Percentiles rank a stretch among this genome's conserved stretches.
Evolutionary conservation across 768 basidiomycete species (phyloP).

Genomic region (Sarcodon sp.): DNA sequence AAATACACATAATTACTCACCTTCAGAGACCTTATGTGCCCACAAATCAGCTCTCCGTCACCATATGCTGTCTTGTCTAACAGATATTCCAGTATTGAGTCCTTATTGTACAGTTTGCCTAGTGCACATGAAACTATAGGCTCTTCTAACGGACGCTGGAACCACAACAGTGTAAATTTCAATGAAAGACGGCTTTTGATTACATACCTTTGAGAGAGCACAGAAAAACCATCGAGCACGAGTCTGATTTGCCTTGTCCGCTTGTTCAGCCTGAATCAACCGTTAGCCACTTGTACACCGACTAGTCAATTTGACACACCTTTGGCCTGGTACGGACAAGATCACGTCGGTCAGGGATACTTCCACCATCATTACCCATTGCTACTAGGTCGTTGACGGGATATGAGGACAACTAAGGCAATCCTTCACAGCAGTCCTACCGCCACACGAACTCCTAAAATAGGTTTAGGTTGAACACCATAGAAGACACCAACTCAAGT

Average conservation of each 20-base stretch:
- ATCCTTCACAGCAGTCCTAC: not conserved
- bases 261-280: slow-evolving; percentile 53
- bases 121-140: slow-evolving; percentile 87
- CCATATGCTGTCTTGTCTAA: slow-evolving; percentile 76
- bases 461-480: not conserved
- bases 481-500: not conserved
- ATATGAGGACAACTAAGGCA: not conserved
- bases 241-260: slow-evolving; percentile 83
- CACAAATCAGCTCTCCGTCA: slow-evolving; percentile 86
- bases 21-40: slow-evolving; percentile 84
- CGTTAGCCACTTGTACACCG: not conserved
- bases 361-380: slow-evolving; percentile 88
- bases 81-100: slow-evolving; percentile 83
- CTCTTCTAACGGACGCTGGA: slow-evolving; percentile 68
- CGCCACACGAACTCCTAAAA: not conserved
- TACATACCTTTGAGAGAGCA: slow-evolving; percentile 80
- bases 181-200: not conserved
- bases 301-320: slow-evolving; percentile 20
- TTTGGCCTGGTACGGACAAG: slow-evolving; percentile 64
- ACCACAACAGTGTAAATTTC: not conserved
- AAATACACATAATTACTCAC: slow-evolving; percentile 27
- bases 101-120: slow-evolving; percentile 95
- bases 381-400: not conserved
- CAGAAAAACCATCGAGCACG: slow-evolving; percentile 88
- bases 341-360: slow-evolving; percentile 75